A percentile compares a stretch with the other conserved stretches of the same genome.
Conservation (phyloP, 129 eudicot genomes). For the Flaveria ramosissima region DNA sequence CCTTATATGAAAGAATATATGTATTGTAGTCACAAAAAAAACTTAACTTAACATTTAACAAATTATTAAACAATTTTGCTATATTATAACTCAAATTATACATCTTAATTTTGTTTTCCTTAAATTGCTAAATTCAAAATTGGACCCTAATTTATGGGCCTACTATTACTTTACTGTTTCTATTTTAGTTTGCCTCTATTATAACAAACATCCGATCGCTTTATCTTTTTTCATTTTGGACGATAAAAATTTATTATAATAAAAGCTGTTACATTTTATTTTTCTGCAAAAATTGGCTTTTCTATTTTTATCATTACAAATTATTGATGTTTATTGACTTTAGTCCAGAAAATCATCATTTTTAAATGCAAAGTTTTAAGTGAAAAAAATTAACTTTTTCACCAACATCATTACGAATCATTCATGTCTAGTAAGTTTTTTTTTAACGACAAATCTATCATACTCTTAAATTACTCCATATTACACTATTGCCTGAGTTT, state of each 20-base stretch:
- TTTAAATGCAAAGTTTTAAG: not conserved
- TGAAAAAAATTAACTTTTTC: not conserved
- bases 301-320: constrained; percentile 21
- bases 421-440: not conserved
- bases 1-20: no score
- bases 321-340: constrained; percentile 23
- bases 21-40: no score
- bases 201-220: constrained; percentile 3
- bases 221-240: not conserved
- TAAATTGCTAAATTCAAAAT: not conserved
- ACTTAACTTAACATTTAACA: not conserved
- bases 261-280: not conserved
- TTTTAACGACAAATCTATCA: no score
- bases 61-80: not conserved
- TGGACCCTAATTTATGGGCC: constrained; percentile 6
- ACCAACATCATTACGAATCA: not conserved
- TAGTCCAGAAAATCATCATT: not conserved
- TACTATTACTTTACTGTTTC: constrained; percentile 4
- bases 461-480: no score
- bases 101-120: not conserved
- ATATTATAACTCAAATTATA: not conserved
- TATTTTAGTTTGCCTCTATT: not conserved
- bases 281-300: not conserved
- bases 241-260: not conserved
- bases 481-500: no score